Conservation (phyloP, 2,329 filamentous ascomycete genomes). For the Fusarium sp. region DNA sequence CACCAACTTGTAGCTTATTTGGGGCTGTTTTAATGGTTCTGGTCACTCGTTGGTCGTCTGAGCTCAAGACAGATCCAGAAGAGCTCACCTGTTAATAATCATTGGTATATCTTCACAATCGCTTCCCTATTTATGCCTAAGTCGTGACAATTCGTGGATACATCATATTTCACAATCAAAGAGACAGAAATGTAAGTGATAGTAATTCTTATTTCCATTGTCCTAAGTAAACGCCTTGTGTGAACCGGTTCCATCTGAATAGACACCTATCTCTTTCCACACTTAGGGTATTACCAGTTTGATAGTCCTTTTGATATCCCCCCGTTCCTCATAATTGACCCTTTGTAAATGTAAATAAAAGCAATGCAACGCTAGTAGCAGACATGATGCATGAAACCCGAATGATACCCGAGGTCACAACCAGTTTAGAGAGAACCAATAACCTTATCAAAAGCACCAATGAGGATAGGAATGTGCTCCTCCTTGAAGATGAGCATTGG, state of each 20-base stretch:
- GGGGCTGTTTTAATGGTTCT: neutral
- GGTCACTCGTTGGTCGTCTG: neutral
- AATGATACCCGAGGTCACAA: conserved; percentile 14
- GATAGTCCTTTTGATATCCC: conserved; percentile 27
- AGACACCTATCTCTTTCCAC: conserved; percentile 43
- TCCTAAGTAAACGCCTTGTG: conserved; percentile 42
- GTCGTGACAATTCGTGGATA: too few relatives aligned
- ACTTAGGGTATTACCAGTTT: conserved; percentile 40
- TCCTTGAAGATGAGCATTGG: conserved; percentile 88
- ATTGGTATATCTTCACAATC: too few relatives aligned
- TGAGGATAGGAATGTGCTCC: conserved; percentile 65
- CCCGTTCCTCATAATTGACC: conserved; percentile 24
- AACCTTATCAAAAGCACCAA: conserved; percentile 50
- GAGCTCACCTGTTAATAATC: too few relatives aligned
- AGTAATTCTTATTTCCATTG: conserved; percentile 33
- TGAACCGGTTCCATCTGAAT: conserved; percentile 40
- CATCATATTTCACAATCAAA: neutral
- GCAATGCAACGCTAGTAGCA: conserved; percentile 48
- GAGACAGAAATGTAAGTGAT: conserved; percentile 1
- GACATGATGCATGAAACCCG: conserved; percentile 42
- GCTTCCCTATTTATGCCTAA: too few relatives aligned
- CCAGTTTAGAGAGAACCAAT: conserved; percentile 46
- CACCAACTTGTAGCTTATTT: neutral
- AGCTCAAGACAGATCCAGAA: neutral
- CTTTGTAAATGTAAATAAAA: conserved; percentile 25